Percentiles rank a stretch among this genome's conserved stretches.
phyloP scores from a whole-genome alignment of 148 eudicot species.

The Dysphania ambrosioides region DNA sequence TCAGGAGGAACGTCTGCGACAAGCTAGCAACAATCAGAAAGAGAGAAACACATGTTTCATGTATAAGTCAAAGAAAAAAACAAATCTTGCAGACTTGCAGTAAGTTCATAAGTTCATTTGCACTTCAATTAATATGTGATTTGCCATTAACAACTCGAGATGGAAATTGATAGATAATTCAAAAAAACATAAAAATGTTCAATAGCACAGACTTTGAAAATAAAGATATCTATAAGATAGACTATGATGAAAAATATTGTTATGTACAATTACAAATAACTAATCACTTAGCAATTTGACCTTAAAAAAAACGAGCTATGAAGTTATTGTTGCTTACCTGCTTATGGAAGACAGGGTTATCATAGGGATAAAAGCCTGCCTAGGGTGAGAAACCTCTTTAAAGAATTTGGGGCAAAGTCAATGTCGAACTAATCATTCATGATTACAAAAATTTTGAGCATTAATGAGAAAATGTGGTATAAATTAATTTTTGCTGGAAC shows the following conservation, averaged over 20 bases:
- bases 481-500: too few relatives aligned
- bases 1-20: constrained; percentile 36
- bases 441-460: not conserved
- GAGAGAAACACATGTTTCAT: not conserved
- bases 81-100: not conserved
- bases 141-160: not conserved
- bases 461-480: not conserved
- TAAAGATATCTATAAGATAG: not conserved
- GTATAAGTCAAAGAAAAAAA: not conserved
- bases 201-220: not conserved
- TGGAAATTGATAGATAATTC: not conserved
- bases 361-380: too few relatives aligned
- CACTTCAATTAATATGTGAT: not conserved
- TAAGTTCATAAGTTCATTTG: not conserved
- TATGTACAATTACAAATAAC: not conserved
- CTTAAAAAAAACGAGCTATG: not conserved
- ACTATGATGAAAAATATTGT: not conserved
- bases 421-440: not conserved
- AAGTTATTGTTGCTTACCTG: not conserved
- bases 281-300: not conserved
- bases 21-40: not conserved
- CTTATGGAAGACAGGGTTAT: too few relatives aligned
- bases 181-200: not conserved
- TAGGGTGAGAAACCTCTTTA: too few relatives aligned
- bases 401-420: not conserved